Base-by-base conservation (phyloP, 352 stramenopile species). In the Globisporangium megalacanthum region DNA sequence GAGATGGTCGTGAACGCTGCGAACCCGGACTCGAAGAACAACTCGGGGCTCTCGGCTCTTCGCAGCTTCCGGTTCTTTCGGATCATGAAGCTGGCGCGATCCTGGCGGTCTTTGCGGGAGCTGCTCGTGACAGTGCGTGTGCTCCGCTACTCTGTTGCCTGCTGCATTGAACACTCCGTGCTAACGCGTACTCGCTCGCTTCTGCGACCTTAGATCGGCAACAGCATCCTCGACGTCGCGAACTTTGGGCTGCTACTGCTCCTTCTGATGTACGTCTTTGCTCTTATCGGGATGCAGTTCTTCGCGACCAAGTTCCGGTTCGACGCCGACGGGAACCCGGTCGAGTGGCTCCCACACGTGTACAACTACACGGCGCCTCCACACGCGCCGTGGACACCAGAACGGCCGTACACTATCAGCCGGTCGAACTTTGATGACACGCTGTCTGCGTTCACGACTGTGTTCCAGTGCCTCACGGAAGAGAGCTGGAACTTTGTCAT, bases 401-500 rank as follows among this genome's bases (percentile, higher is more conserved):
- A 80, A 31, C 57, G 58, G 29, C 66, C 67, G 13, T 74, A 79
- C 49, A 72, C 65, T 8, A 70, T 83, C 58, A 57, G 62, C 6
- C 54, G 72, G 10, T 69, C 75, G 4, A 92, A 92, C 66, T 77
- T 83, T 53, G 70, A 76, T 51, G 70, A 77, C 50, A 70, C 85
- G 68, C 58, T 86, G 69, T 58, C 54, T 48, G 72, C 79, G 9
- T 76, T 89, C 50, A 76, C 77, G 15, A 92, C 83, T 6, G 75
- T 95, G 4, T 95, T 96, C 53, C 80, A 96, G 64, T 76, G 94
- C 33, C 72, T 97, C 17, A 88, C 85, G 0, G 86, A 89, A 54
- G 89, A 97, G 52, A 89, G 89, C 68, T 97, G 86, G 88, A 92
- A 93, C 61, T 66, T 69, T 29, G 74, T 96, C 15, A 91, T 97